Conservation (phyloP, 495 filamentous ascomycete species). For the Trichoderma erinaceum region DNA sequence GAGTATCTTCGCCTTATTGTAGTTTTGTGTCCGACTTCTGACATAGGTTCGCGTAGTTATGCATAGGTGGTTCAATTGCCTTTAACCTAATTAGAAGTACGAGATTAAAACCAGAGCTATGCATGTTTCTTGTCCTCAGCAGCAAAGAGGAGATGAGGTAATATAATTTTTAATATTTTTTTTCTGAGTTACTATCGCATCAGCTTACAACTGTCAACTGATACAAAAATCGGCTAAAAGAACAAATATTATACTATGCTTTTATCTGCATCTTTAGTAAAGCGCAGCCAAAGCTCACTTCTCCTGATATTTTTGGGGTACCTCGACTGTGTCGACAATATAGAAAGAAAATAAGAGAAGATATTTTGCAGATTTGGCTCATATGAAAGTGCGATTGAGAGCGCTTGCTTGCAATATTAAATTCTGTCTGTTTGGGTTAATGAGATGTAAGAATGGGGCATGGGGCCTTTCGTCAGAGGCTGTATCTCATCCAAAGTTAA, state of each 20-base stretch:
- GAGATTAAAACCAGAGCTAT: no score
- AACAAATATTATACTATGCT: constrained; percentile 2
- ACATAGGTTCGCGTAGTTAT: no score
- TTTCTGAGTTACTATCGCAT: not conserved
- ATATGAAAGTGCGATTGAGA: not conserved
- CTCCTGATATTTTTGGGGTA: not conserved
- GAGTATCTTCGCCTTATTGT: no score
- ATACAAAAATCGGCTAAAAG: not conserved
- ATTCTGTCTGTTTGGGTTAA: not conserved
- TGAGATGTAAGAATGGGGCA: not conserved
- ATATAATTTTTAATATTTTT: constrained; percentile 1
- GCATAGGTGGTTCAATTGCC: no score
- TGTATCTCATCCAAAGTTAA: not conserved
- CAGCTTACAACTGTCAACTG: not conserved
- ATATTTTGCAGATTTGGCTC: not conserved
- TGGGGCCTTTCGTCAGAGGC: not conserved
- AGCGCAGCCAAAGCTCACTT: not conserved
- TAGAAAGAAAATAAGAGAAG: not conserved
- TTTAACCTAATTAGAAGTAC: no score
- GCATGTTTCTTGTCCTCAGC: no score
- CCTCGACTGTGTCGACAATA: not conserved
- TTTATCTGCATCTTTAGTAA: not conserved
- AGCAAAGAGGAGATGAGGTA: not conserved
- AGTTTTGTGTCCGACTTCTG: no score
- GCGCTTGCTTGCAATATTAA: constrained; percentile 13